Evolutionary conservation across 345 rosid species (phyloP).

Genomic region (Arabis hirsuta): DNA sequence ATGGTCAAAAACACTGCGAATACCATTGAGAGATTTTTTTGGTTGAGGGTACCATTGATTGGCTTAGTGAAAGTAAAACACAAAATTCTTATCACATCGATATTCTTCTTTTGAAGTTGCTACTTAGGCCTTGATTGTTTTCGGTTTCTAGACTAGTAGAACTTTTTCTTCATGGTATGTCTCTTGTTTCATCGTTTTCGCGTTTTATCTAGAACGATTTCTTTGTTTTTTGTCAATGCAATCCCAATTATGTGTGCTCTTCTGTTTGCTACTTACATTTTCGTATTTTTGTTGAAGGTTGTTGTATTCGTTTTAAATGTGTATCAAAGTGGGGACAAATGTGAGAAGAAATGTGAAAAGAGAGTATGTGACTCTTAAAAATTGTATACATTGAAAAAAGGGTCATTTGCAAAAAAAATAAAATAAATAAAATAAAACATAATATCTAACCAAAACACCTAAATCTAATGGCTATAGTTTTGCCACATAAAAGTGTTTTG

Average conservation of each 20-base stretch:
- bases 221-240: conserved; percentile 62
- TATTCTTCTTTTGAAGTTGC: conserved; percentile 47
- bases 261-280: conserved; percentile 58
- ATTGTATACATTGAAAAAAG: not conserved
- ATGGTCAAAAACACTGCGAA: too few relatives aligned
- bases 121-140: not conserved
- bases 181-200: conserved; percentile 49
- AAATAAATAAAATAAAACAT: too few relatives aligned
- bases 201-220: conserved; percentile 51
- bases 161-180: conserved; percentile 39
- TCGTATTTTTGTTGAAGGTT: conserved; percentile 69
- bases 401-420: too few relatives aligned
- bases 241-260: conserved; percentile 46
- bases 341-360: conserved; percentile 52
- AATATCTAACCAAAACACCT: too few relatives aligned
- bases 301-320: conserved; percentile 58
- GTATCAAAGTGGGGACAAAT: conserved; percentile 36
- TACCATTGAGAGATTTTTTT: too few relatives aligned
- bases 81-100: too few relatives aligned
- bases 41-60: too few relatives aligned
- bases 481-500: too few relatives aligned
- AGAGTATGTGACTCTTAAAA: conserved; percentile 59
- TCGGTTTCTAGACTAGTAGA: not conserved
- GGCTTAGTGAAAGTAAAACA: too few relatives aligned
- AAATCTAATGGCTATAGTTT: too few relatives aligned